Evolutionary conservation across 1,139 yeast genomes (phyloP).

Genomic region (Hansenula anomala): DNA sequence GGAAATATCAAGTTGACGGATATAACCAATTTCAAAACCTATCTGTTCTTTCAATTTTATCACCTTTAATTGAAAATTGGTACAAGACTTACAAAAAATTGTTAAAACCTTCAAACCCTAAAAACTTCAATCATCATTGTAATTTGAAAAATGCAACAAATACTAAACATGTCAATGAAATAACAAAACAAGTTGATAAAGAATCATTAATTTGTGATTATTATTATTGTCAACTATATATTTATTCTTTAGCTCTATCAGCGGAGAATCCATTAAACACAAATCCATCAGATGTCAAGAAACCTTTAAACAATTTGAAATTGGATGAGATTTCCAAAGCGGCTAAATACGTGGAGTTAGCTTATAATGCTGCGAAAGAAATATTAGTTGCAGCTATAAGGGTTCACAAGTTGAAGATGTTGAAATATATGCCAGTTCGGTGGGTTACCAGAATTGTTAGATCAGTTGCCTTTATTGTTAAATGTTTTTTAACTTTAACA

Average conservation of each 20-base stretch:
- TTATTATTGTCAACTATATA: slow-evolving; percentile 77
- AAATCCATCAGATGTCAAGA: slow-evolving; percentile 17
- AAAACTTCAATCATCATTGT: slow-evolving; percentile 24
- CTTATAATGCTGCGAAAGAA: slow-evolving; percentile 81
- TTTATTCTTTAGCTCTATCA: slow-evolving; percentile 75
- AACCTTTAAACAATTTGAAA: slow-evolving; percentile 33
- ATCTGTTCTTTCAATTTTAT: slow-evolving; percentile 63
- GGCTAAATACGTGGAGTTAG: slow-evolving; percentile 75
- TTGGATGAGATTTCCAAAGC: slow-evolving; percentile 70
- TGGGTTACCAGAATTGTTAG: slow-evolving; percentile 89
- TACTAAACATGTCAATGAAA: slow-evolving; percentile 28
- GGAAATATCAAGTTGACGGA: slow-evolving; percentile 43
- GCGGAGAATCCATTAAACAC: slow-evolving; percentile 33
- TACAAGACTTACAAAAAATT: slow-evolving; percentile 54
- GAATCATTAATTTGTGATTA: slow-evolving; percentile 79
- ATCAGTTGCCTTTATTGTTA: slow-evolving; percentile 86
- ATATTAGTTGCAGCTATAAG: slow-evolving; percentile 68
- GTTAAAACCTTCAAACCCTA: slow-evolving; percentile 42
- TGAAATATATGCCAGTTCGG: slow-evolving; percentile 80
- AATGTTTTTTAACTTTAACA: slow-evolving; percentile 69
- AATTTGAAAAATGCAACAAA: slow-evolving; percentile 22
- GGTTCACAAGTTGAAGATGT: slow-evolving; percentile 57
- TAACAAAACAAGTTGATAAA: slow-evolving; percentile 47
- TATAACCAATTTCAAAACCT: slow-evolving; percentile 62
- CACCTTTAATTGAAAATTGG: slow-evolving; percentile 81